A percentile compares a stretch with the other conserved stretches of the same genome.
These are phyloP conservation scores for Boletus coccyginus DNA, from an alignment of 768 basidiomycete species.

Conservation along the genomic window DNA sequence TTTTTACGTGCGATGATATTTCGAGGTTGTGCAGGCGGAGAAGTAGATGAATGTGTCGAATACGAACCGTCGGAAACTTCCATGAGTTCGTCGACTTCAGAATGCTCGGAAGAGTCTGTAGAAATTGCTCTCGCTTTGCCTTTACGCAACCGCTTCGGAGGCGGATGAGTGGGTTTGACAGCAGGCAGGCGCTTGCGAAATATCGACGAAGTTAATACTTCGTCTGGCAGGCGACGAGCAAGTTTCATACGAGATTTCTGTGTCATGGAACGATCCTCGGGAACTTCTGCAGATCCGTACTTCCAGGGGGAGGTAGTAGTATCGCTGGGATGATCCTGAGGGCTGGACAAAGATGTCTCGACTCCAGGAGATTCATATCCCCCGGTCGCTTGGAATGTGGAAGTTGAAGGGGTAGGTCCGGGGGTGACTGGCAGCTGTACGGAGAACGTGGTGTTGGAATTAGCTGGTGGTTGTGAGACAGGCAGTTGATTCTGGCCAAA, in stretches of 20 bases:
- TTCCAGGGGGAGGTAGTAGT: constrained; percentile 3
- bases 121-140: constrained; percentile 26
- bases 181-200: constrained; percentile 24
- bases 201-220: constrained; percentile 6
- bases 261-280: constrained; percentile 6
- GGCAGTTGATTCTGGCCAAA: constrained; percentile 17
- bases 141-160: constrained; percentile 24
- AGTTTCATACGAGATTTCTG: constrained; percentile 5
- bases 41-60: constrained; percentile 12
- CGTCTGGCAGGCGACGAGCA: constrained; percentile 2
- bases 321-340: constrained; percentile 4
- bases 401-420: background rate
- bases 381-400: background rate
- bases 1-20: constrained; percentile 16
- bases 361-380: background rate
- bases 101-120: constrained; percentile 16
- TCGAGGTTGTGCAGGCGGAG: constrained; percentile 12
- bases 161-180: constrained; percentile 17
- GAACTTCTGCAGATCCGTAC: background rate
- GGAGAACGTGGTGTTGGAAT: background rate
- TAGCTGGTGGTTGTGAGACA: constrained; percentile 13
- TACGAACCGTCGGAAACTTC: constrained; percentile 7
- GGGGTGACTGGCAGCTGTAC: constrained; percentile 3
- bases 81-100: constrained; percentile 14
- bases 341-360: background rate